Conservation (phyloP, 352 stramenopile genomes). For the Pythium vanterpoolii region DNA sequence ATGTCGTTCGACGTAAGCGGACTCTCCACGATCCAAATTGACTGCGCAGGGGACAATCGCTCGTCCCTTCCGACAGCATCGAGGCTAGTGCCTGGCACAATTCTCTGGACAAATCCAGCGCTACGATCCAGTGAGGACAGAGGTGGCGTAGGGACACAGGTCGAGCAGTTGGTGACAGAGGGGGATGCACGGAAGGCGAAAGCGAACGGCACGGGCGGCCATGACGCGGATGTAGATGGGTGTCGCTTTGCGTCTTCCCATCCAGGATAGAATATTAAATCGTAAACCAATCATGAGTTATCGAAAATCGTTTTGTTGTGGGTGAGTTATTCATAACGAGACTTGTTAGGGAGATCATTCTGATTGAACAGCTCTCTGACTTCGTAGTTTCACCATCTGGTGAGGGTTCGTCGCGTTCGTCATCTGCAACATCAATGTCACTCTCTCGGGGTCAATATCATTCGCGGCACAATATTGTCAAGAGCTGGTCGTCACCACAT, state of each 20-base stretch:
- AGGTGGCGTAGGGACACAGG: not conserved
- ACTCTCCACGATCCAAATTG: no score
- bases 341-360: no score
- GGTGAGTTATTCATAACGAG: no score
- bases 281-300: no score
- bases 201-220: not conserved
- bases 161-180: not conserved
- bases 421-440: not conserved
- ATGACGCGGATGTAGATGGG: no score
- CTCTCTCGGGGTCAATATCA: not conserved
- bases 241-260: not conserved
- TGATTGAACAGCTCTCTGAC: no score
- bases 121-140: not conserved
- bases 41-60: no score
- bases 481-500: not conserved
- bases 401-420: not conserved
- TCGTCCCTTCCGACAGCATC: not conserved
- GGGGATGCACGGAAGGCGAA: not conserved
- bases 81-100: not conserved
- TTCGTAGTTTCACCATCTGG: not conserved
- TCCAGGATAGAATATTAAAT: not conserved
- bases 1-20: constrained; percentile 26
- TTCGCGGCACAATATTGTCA: no score
- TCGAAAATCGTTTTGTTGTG: no score
- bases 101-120: constrained; percentile 6